phyloP scores from a whole-genome alignment of 2,329 filamentous ascomycete genomes.

The Sclerotinia trifoliorum region DNA sequence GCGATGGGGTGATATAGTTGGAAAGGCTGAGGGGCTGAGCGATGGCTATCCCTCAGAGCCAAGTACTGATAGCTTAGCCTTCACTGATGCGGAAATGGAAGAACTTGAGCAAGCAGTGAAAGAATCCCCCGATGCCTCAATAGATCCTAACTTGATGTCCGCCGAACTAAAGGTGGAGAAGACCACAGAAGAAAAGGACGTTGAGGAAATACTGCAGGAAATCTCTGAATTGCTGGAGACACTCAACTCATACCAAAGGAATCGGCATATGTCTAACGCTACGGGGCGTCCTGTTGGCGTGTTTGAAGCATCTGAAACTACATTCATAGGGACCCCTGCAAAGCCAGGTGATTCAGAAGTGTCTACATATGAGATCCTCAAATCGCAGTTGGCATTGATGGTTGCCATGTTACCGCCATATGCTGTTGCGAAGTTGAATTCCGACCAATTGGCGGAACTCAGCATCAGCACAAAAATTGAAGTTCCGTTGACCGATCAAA shows the following conservation, averaged over 20 bases:
- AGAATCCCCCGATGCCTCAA: constrained; percentile 55
- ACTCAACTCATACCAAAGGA: constrained; percentile 74
- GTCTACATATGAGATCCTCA: constrained; percentile 52
- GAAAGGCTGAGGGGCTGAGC: constrained; percentile 29
- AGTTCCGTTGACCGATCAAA: constrained; percentile 48
- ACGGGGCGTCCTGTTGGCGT: constrained; percentile 60
- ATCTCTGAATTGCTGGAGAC: constrained; percentile 76
- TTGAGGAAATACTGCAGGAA: constrained; percentile 68
- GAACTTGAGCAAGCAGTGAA: constrained; percentile 52
- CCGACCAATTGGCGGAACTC: constrained; percentile 53
- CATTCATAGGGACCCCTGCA: constrained; percentile 56
- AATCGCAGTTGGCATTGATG: constrained; percentile 51
- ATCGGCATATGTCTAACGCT: constrained; percentile 68
- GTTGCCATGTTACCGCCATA: constrained; percentile 54
- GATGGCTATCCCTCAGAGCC: constrained; percentile 15
- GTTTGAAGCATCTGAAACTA: constrained; percentile 61
- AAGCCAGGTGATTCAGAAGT: constrained; percentile 61
- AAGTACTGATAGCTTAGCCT: constrained; percentile 16
- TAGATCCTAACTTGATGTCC: constrained; percentile 54
- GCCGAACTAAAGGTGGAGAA: constrained; percentile 47
- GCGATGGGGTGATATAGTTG: constrained; percentile 63
- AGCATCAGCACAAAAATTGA: constrained; percentile 53
- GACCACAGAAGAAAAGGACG: constrained; percentile 56
- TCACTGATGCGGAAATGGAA: constrained; percentile 35
- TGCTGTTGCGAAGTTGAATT: constrained; percentile 56